These are phyloP conservation scores for Solanum corneliomulleri DNA, from an alignment of 257 asterid species.

Conservation along the genomic window DNA sequence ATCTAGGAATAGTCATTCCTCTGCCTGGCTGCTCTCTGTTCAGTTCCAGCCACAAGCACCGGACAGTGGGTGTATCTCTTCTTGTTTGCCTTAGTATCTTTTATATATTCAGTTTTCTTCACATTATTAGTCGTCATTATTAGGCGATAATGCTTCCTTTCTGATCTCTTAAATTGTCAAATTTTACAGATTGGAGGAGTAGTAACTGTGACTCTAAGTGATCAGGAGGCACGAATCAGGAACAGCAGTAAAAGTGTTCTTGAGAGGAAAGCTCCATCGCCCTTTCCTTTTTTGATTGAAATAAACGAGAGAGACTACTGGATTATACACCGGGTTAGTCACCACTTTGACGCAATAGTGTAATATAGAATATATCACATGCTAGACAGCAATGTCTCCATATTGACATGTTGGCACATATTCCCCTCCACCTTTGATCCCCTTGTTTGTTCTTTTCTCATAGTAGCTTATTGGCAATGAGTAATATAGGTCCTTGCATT, in stretches of 20 bases:
- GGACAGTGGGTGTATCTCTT: background rate
- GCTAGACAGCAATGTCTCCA: background rate
- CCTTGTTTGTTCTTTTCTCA: background rate
- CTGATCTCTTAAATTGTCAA: background rate
- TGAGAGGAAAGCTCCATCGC: conserved; percentile 53
- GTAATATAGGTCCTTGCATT: background rate
- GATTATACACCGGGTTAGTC: conserved; percentile 68
- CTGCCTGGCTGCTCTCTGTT: background rate
- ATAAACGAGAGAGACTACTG: conserved; percentile 60
- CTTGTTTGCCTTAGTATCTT: background rate
- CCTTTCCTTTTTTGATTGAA: conserved; percentile 74
- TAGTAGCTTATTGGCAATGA: background rate
- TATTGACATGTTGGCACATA: background rate
- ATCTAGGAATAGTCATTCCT: background rate
- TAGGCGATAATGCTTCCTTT: background rate
- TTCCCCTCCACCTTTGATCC: background rate
- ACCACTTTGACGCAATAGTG: background rate
- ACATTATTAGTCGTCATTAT: background rate
- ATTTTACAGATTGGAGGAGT: conserved; percentile 64
- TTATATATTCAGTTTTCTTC: background rate
- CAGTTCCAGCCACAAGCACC: background rate
- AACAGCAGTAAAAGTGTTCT: conserved; percentile 47
- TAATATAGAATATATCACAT: background rate
- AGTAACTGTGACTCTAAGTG: conserved; percentile 39
- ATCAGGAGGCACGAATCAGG: conserved; percentile 48